A percentile compares a stretch with the other conserved stretches of the same genome.
phyloP scores from a whole-genome alignment of 2,329 filamentous ascomycete species.

The Chrysoporthe deuterocubensis region DNA sequence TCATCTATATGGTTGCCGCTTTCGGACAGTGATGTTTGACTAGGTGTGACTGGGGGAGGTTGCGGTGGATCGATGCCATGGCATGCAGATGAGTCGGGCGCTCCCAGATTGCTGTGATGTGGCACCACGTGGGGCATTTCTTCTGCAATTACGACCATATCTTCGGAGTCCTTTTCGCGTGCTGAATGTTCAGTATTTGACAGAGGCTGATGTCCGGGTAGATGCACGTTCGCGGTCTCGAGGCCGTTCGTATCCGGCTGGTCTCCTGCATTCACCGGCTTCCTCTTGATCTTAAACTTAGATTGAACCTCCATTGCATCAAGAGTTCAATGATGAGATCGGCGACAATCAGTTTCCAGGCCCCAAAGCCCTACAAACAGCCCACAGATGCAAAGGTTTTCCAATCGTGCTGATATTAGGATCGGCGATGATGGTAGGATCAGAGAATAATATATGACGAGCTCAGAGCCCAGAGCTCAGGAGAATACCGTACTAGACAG shows the following conservation, averaged over 20 bases:
- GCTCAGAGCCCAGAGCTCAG: neutral
- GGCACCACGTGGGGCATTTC: neutral
- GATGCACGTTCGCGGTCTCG: neutral
- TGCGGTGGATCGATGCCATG: neutral
- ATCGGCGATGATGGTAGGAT: neutral
- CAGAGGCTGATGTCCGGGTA: neutral
- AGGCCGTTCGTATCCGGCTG: neutral
- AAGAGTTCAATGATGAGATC: too few relatives aligned
- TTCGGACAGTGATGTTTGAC: neutral
- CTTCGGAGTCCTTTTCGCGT: neutral
- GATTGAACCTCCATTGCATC: neutral
- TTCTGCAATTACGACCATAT: too few relatives aligned
- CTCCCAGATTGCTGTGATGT: neutral
- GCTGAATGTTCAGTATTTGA: neutral
- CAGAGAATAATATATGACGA: neutral
- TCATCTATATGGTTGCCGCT: slow-evolving; percentile 20
- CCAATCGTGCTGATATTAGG: neutral
- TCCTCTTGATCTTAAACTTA: neutral
- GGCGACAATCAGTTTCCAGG: neutral
- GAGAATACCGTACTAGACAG: neutral
- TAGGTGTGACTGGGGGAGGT: neutral
- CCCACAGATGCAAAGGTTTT: neutral
- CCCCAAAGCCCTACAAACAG: neutral
- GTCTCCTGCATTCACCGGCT: neutral
- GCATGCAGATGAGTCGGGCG: neutral